Base-by-base conservation (phyloP, 2,329 filamentous ascomycete genomes). In the Penicillium corylophilum region DNA sequence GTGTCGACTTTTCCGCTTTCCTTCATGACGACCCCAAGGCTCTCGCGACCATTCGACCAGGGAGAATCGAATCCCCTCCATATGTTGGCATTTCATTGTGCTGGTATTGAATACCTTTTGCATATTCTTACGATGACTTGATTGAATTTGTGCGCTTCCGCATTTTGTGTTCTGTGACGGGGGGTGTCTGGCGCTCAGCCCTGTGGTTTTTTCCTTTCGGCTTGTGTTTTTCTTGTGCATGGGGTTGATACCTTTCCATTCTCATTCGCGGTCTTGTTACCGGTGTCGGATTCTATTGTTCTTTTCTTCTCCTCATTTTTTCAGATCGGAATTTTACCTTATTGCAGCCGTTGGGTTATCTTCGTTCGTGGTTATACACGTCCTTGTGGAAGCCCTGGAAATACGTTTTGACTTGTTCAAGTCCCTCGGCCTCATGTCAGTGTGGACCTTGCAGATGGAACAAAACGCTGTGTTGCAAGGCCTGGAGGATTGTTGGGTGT, bases 71-170 rank as follows among this genome's bases (percentile, higher is more conserved):
- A 60, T 63, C 62, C 59, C 59, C 68, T 70, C 60, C 63, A 72
- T 71, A 64, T 70, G 56, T 67, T 70, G 66, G 68, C 65, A 70
- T 71, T 66, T 71, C 65, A 66, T 71, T 71, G 69, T 69, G 66
- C 70, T 68, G 68, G 68, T 70, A 70, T 69, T 64, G 56, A 64
- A 64, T 64, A 68, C 61, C 62, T 68, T 69, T 55, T 70, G 67
- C 67, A 70, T 70, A 71, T 70, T 68, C 66, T 69, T 71, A 70
- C 61, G 68, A 70, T 64, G 62, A 65, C 65, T 60, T 65, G 55
- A 65, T 67, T 66, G 51, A 61, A 53, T 63, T 63, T 69, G 63
- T 66, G 64, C 60, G 63, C 56, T 63, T 64, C 63, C 60, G 67
- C 67, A 70, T 70, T 68, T 36, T 63, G 61, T 63, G 57, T 63